Conservation (phyloP, 2,329 filamentous ascomycete genomes). For the Pochonia chlamydosporia region DNA sequence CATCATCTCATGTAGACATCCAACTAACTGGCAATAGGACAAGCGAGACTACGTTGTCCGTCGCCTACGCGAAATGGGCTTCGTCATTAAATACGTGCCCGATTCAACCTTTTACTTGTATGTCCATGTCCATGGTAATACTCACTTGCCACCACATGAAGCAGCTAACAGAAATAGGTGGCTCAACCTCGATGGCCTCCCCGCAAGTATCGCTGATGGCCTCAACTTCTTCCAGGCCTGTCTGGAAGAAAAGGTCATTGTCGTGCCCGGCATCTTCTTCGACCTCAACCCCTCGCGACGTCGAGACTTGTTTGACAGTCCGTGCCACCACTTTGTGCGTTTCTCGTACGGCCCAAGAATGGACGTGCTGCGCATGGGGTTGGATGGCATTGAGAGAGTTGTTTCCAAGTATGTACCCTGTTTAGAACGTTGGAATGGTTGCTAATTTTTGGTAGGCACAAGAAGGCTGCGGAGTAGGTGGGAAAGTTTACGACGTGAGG, state of each 20-base stretch:
- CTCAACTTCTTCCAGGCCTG: constrained; percentile 97
- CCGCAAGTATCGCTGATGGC: constrained; percentile 81
- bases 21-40: constrained; percentile 34
- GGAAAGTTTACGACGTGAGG: too few species aligned
- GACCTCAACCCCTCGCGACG: constrained; percentile 88
- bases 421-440: neutral
- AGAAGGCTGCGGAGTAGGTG: constrained; percentile 11
- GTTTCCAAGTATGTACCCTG: constrained; percentile 56
- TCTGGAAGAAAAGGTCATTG: constrained; percentile 88
- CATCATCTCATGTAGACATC: neutral
- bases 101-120: constrained; percentile 95
- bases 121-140: constrained; percentile 10
- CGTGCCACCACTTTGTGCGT: constrained; percentile 87
- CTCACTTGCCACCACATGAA: neutral
- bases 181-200: constrained; percentile 61
- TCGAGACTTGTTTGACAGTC: constrained; percentile 87
- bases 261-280: constrained; percentile 97
- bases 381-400: constrained; percentile 80
- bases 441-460: constrained; percentile 15
- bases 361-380: constrained; percentile 70
- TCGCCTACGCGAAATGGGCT: constrained; percentile 78
- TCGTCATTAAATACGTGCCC: constrained; percentile 75
- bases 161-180: constrained; percentile 26
- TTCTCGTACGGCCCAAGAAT: constrained; percentile 80
- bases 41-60: constrained; percentile 89